Base-by-base conservation (phyloP, 257 asterid genomes). In the Nicotiana otophora region DNA sequence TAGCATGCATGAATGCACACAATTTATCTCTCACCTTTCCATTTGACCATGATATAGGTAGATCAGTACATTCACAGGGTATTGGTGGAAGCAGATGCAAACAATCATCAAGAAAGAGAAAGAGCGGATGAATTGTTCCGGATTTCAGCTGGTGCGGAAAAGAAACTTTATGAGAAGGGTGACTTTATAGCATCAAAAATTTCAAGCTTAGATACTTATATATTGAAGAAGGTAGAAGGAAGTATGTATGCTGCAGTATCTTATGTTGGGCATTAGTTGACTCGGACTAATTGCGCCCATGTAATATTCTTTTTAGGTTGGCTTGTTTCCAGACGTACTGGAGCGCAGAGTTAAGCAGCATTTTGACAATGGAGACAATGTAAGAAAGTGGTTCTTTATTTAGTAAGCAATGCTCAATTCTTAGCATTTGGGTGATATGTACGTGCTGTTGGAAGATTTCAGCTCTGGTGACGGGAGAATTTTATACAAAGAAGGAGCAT, bases 381-480 rank as follows among this genome's bases (percentile, higher is more conserved):
- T 94, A 91, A 94, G 94, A 81, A 23, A 60, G 58, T 80, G 26
- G 39, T 33, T 81, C 34, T 84, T 28, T 67, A 75, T 82, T 86
- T 88, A 72, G 84, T 82, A 85, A 78, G 77, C 48, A 75, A 82
- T 84, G 48, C 65, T 63, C 79, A 81, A 80, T 83, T 80, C 82
- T 7, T 84, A 80, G 78, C 85, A 83, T 76, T 17, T 70, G 84
- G 86, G 86, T 91, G 90, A 92, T 88, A 77, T 88, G 69, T 77
- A 33, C 76, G 78, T 87, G 87, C 58, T 91, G 90, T 87, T 87
- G 91, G 84, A 93, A 96, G 99, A 93, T 96, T 91, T 96, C 99
- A 91, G 97, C 99, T 80, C 34, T 94, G 95, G 95, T 96, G 88
- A 96, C 99, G 9, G 98, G 95, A 76, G 98, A 93, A 81, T 94